phyloP scores from a whole-genome alignment of 441 rosid species.

The Rhodomyrtus psidioides region DNA sequence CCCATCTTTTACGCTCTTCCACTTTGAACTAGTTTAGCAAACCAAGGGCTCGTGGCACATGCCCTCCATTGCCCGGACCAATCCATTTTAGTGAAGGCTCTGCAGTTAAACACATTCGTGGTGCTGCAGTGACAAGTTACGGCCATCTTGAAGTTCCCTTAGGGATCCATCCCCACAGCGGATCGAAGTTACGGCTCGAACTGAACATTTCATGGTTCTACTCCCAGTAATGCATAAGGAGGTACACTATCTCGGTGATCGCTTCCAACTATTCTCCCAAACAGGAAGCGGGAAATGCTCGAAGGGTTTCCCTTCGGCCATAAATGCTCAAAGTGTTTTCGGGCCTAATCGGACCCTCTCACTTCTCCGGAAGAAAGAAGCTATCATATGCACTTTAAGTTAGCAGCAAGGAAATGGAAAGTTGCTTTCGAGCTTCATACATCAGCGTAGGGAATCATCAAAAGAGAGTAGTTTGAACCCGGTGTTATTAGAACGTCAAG shows the following conservation, averaged over 20 bases:
- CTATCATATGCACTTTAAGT: background rate
- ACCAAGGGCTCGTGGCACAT: background rate
- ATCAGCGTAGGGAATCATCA: background rate
- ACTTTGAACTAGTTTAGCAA: background rate
- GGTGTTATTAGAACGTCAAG: background rate
- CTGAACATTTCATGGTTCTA: background rate
- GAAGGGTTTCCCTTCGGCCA: fast-evolving
- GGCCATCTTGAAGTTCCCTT: background rate
- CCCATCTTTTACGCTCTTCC: too few relatives aligned
- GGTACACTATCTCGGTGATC: background rate
- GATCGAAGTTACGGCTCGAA: background rate
- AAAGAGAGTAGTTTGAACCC: background rate
- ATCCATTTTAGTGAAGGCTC: background rate
- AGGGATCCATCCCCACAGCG: background rate
- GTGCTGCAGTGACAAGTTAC: background rate
- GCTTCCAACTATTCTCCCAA: background rate
- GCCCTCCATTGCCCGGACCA: background rate
- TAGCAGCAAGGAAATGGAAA: background rate
- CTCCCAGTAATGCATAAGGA: background rate
- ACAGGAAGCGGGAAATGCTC: background rate
- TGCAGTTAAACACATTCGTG: background rate
- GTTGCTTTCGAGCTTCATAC: background rate
- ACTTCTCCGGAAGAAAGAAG: background rate
- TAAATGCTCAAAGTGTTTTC: background rate
- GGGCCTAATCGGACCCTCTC: background rate